These are phyloP conservation scores for Peronosclerospora sorghi DNA, from an alignment of 352 stramenopile genomes.

Conservation along the genomic window DNA sequence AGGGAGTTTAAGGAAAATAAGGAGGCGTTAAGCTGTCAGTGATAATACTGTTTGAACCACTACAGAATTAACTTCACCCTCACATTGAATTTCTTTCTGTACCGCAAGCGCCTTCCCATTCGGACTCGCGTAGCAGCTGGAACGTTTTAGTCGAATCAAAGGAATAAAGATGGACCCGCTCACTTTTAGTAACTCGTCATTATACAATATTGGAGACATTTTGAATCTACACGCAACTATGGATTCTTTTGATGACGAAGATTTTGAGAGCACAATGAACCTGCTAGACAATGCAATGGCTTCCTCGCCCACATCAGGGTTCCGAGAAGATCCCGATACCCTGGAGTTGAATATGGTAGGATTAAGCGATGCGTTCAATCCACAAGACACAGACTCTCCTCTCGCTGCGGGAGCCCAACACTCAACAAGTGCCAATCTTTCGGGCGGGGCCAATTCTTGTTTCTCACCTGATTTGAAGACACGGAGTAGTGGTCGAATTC, in stretches of 20 bases:
- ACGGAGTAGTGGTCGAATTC: constrained; percentile 13
- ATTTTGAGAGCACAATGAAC: constrained; percentile 60
- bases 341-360: constrained; percentile 34
- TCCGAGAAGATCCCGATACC: constrained; percentile 26
- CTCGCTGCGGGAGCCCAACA: constrained; percentile 4
- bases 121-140: not conserved
- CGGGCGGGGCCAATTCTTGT: constrained; percentile 3
- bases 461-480: constrained; percentile 33
- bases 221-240: constrained; percentile 32
- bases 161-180: constrained; percentile 14
- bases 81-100: constrained; percentile 20
- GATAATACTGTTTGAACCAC: not conserved
- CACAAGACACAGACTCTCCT: constrained; percentile 16
- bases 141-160: constrained; percentile 1
- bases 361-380: constrained; percentile 35
- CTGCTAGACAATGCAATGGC: constrained; percentile 30
- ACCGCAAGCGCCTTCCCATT: constrained; percentile 12
- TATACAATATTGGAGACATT: constrained; percentile 31
- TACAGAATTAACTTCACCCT: constrained; percentile 4
- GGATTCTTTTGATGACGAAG: constrained; percentile 45
- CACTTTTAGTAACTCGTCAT: constrained; percentile 5
- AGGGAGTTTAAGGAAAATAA: too few relatives aligned
- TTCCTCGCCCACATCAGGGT: constrained; percentile 9
- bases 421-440: not conserved
- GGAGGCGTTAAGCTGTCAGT: too few relatives aligned